Base-by-base conservation (phyloP, 306 rosid species). In the Quercus bicolor region DNA sequence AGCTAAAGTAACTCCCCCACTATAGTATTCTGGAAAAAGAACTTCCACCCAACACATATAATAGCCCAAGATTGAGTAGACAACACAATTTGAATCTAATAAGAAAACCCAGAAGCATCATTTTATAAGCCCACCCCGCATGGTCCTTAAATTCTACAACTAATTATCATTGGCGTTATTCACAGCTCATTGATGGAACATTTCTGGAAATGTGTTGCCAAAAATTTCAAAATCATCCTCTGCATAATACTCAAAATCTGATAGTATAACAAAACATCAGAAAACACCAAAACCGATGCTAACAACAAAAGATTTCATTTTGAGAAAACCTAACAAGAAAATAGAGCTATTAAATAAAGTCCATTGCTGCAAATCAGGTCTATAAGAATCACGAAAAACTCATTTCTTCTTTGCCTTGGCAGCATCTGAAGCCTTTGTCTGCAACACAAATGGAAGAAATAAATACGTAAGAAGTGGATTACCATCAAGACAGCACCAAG, bases 381-480 rank as follows among this genome's bases (percentile, higher is more conserved):
- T 53, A 40, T 40, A 74, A 54, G 37, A 55, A 6, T 34, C 20
- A 6, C 60, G 54, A 74, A 73, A 66, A 10, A 20, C 89, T 90
- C 86, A 94, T 87, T 94, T 94, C 98, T 94, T 94, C 75, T 93
- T 90, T 77, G 19, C 92, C 89, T 92, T 94, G 33, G 90, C 97
- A 86, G 94, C 98, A 7, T 94, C 98, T 20, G 93, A 80, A 16
- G 98, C 98, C 93, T 95, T 95, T 13, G 96, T 89, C 98, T 94
- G 92, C 80, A 85, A 0, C 14, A 77, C 24, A 80, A 70, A 56
- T 21, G 12, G 33, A 45, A 75, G 24, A 59, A 56, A 76, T 28
- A 76, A 81, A 9, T 7, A 11, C 28, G 34, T 12, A 33, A 43
- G 16, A 40, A 18, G 70, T 28, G 8, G 14, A 64, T 15, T 51